Evolutionary conservation across 140 eudicot genomes (phyloP).

Genomic region (Artemisia princeps): DNA sequence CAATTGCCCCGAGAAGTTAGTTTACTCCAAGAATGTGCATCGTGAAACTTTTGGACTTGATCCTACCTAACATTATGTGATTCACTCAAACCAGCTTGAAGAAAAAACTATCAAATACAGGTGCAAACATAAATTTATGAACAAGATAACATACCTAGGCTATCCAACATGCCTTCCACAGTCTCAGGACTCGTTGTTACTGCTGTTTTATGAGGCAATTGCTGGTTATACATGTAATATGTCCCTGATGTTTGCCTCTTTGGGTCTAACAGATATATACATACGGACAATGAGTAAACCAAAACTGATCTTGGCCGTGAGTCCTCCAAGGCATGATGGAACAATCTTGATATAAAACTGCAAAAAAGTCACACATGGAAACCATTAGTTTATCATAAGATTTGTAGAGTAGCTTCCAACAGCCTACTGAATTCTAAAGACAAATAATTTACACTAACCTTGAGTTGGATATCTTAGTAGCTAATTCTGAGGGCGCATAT

Average conservation of each 20-base stretch:
- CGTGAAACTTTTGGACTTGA: too few relatives aligned
- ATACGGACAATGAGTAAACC: constrained; percentile 68
- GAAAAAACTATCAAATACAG: constrained; percentile 3
- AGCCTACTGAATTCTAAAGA: constrained; percentile 1
- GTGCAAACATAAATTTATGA: neutral
- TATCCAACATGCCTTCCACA: constrained; percentile 81
- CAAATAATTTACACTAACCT: constrained; percentile 34
- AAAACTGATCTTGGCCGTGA: constrained; percentile 84
- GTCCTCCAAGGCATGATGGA: constrained; percentile 79
- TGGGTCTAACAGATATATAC: constrained; percentile 86
- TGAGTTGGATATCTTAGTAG: constrained; percentile 83
- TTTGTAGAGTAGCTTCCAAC: neutral
- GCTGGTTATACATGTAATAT: constrained; percentile 61
- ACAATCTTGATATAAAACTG: constrained; percentile 72
- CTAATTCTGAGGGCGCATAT: constrained; percentile 76
- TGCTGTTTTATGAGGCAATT: constrained; percentile 47
- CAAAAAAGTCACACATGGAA: neutral
- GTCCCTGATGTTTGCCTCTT: constrained; percentile 70
- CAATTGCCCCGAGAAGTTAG: too few relatives aligned
- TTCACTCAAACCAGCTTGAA: too few relatives aligned
- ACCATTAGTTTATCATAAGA: too few relatives aligned
- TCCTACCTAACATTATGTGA: too few relatives aligned
- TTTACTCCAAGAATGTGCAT: too few relatives aligned
- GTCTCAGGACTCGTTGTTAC: constrained; percentile 62
- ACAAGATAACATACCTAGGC: constrained; percentile 46